Evolutionary conservation across 2,329 filamentous ascomycete species (phyloP).

Genomic region (Teratosphaeria viscida): DNA sequence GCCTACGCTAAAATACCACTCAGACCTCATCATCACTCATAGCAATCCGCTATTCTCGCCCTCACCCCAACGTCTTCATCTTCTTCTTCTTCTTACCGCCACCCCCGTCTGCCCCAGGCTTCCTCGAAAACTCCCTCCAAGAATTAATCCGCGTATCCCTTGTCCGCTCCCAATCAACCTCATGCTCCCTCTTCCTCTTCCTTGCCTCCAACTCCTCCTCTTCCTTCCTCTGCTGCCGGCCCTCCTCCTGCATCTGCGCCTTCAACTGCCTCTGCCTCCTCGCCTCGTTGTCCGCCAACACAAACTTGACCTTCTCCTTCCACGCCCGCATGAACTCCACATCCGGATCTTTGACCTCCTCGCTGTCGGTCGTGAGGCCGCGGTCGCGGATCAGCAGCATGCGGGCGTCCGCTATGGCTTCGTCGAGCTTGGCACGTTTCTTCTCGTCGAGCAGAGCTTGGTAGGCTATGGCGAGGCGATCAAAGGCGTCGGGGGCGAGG

Average conservation of each 20-base stretch:
- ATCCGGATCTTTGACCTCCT: conserved; percentile 63
- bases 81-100: conserved; percentile 40
- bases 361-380: conserved; percentile 82
- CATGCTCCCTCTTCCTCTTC: conserved; percentile 64
- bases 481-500: conserved; percentile 85
- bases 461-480: conserved; percentile 91
- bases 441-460: conserved; percentile 90
- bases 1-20: background rate
- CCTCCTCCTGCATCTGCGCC: conserved; percentile 94
- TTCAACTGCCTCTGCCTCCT: conserved; percentile 75
- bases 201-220: conserved; percentile 69
- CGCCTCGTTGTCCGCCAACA: conserved; percentile 87
- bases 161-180: conserved; percentile 90
- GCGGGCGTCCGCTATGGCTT: conserved; percentile 90
- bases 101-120: conserved; percentile 15
- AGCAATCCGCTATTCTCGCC: background rate
- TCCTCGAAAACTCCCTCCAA: conserved; percentile 70
- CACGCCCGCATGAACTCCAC: conserved; percentile 74
- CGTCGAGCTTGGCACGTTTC: conserved; percentile 73
- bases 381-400: conserved; percentile 89
- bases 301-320: conserved; percentile 80
- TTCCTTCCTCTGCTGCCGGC: conserved; percentile 71
- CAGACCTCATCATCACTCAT: background rate
- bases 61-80: conserved; percentile 42
- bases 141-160: conserved; percentile 84